Evolutionary conservation across 2,329 filamentous ascomycete genomes (phyloP), one percentile per base, ranked within the genome.

Genomic region (Oidium heveae): DNA sequence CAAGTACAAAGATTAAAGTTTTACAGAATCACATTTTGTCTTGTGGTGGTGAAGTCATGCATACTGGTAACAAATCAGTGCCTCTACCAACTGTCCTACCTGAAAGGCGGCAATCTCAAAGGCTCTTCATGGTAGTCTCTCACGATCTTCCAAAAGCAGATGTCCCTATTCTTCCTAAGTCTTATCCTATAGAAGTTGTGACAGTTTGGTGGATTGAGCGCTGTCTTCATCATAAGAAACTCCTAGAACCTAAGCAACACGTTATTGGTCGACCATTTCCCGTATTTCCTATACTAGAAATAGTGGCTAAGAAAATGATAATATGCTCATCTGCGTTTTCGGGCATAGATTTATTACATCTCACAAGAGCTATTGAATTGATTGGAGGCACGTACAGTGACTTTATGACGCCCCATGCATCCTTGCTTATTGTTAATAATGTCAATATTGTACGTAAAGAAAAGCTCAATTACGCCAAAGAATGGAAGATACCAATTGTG

Each of bases 201-300:
- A 96, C 87, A 12, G 87, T 94, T 64, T 93, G 91, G 73, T 98
- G 89, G 75, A 74, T 98, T 54, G 91, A 98, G 68, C 78, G 79
- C 51, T 96, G 89, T 65, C 70, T 98, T 41, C 80, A 88, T 64
- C 77, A 77, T 58, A 91, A 85, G 66, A 70, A 69, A 28, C 76
- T 89, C 60, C 72, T 86, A 50, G 71, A 82, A 33, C 86, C 87
- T 5, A 69, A 72, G 53, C 71, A 76, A 4, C 79, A 91, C 64
- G 73, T 84, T 43, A 74, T 93, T 24, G 87, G 86, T 56, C 78
- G 77, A 7, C 87, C 91, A 2, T 84, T 95, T 58, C 73, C 78
- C 6, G 68, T 70, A 33, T 83, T 86, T 59, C 82, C 79, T 39
- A 77, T 93, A 34, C 61, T 69, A 64, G 84, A 76, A 0, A 89